Conservation (phyloP, 768 basidiomycete species). For the Tricholoma hemisulphureum region DNA sequence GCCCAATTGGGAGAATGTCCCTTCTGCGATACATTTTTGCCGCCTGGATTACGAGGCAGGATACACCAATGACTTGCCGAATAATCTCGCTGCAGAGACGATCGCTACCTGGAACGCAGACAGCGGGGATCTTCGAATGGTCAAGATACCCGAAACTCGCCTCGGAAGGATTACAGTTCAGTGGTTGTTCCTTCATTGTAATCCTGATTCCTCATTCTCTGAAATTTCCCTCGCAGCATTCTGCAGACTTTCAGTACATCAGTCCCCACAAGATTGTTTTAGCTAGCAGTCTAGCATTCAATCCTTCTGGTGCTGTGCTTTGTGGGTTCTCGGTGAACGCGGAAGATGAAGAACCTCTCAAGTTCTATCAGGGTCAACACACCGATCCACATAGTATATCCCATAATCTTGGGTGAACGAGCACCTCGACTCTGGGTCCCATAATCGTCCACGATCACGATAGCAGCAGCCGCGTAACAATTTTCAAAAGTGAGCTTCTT, state of each 20-base stretch:
- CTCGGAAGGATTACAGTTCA: background rate
- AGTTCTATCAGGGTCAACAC: background rate
- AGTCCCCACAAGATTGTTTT: background rate
- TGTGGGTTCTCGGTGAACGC: background rate
- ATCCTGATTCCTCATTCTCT: background rate
- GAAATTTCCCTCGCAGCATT: background rate
- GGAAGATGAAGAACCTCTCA: background rate
- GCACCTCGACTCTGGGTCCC: constrained; percentile 54
- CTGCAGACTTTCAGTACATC: background rate
- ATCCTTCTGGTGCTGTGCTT: background rate
- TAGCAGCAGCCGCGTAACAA: background rate
- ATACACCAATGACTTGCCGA: background rate
- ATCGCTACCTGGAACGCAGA: constrained; percentile 7
- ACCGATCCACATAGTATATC: background rate
- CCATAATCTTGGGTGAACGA: background rate
- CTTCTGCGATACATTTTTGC: background rate
- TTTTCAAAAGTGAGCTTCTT: constrained; percentile 4
- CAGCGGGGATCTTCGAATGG: constrained; percentile 3
- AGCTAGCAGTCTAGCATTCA: background rate
- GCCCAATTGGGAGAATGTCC: background rate
- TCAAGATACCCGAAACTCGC: constrained; percentile 3
- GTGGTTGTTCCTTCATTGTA: background rate
- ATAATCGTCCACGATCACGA: constrained; percentile 20
- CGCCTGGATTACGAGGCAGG: background rate
- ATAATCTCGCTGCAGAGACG: background rate